Conservation (phyloP, 306 rosid genomes). For the Quercus parvula region DNA sequence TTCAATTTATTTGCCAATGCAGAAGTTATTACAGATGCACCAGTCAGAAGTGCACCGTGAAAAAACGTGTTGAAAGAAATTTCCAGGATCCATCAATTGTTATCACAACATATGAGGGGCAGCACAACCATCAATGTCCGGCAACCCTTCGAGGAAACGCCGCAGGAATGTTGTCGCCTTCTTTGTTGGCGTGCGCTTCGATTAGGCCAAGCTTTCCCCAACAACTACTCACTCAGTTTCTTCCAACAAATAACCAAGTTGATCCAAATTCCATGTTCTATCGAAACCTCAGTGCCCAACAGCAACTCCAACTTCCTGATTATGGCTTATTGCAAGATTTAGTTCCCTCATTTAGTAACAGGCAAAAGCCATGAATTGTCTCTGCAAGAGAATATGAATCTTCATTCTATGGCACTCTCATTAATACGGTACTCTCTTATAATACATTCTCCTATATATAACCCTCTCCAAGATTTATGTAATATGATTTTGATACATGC, state of each 20-base stretch:
- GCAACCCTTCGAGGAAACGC: constrained; percentile 72
- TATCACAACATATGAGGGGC: constrained; percentile 89
- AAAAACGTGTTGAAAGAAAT: constrained; percentile 84
- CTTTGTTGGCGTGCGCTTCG: constrained; percentile 39
- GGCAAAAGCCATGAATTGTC: constrained; percentile 41
- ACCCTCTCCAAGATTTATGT: not conserved
- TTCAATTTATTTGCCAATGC: not conserved
- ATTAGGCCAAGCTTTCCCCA: constrained; percentile 40
- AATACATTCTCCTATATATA: no score
- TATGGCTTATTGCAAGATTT: constrained; percentile 73
- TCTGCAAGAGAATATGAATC: not conserved
- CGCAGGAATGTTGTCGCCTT: constrained; percentile 47
- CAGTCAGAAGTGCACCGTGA: constrained; percentile 68
- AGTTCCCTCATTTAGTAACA: constrained; percentile 46
- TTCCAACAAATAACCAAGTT: constrained; percentile 42
- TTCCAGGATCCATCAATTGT: constrained; percentile 69
- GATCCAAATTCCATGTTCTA: constrained; percentile 35
- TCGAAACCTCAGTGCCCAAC: constrained; percentile 38
- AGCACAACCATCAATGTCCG: constrained; percentile 84
- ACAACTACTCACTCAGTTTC: constrained; percentile 61
- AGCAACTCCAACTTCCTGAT: constrained; percentile 45
- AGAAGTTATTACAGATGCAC: constrained; percentile 95
- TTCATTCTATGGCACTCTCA: not conserved
- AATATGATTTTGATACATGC: not conserved
- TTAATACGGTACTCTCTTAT: no score